These are phyloP conservation scores for Lasiosphaeria miniovina DNA, from an alignment of 495 filamentous ascomycete genomes.

Conservation along the genomic window DNA sequence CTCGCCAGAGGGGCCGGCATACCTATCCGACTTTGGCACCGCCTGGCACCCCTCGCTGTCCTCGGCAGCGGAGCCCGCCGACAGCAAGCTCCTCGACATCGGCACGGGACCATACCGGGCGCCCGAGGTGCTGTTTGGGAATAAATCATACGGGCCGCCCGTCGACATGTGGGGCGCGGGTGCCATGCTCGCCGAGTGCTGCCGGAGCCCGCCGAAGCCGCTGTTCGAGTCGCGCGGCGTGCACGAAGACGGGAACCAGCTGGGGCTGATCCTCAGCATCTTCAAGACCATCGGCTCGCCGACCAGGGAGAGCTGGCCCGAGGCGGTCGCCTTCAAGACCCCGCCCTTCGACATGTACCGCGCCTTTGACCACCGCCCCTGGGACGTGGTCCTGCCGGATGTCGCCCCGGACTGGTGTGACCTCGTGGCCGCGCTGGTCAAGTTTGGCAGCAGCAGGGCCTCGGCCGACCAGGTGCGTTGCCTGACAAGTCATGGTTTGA, in stretches of 20 bases:
- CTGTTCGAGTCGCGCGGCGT: slow-evolving; percentile 70
- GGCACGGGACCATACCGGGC: slow-evolving; percentile 89
- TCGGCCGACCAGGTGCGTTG: slow-evolving; percentile 20
- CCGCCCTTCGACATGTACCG: slow-evolving; percentile 55
- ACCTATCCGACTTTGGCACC: slow-evolving; percentile 88
- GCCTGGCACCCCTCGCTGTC: slow-evolving; percentile 68
- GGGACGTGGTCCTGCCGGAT: slow-evolving; percentile 21
- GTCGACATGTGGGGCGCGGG: slow-evolving; percentile 93
- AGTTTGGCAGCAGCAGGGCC: slow-evolving; percentile 17
- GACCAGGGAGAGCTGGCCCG: slow-evolving; percentile 70
- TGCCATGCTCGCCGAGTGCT: slow-evolving; percentile 71
- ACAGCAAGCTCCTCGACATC: slow-evolving; percentile 82
- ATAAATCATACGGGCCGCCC: slow-evolving; percentile 60
- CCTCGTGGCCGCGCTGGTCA: slow-evolving; percentile 17
- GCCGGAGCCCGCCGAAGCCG: slow-evolving; percentile 45
- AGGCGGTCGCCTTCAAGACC: slow-evolving; percentile 45
- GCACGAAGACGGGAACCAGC: slow-evolving; percentile 85
- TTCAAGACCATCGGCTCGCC: slow-evolving; percentile 89
- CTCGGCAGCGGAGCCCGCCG: slow-evolving; percentile 56
- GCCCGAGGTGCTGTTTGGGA: slow-evolving; percentile 88
- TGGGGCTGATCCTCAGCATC: slow-evolving; percentile 84
- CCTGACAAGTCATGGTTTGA: not conserved
- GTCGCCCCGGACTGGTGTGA: slow-evolving; percentile 16
- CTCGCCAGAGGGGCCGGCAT: slow-evolving; percentile 64
- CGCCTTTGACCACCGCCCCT: slow-evolving; percentile 34